Evolutionary conservation across 2,329 filamentous ascomycete genomes (phyloP), one percentile per base, ranked within the genome.

Genomic region (Leptographium radiaticola): DNA sequence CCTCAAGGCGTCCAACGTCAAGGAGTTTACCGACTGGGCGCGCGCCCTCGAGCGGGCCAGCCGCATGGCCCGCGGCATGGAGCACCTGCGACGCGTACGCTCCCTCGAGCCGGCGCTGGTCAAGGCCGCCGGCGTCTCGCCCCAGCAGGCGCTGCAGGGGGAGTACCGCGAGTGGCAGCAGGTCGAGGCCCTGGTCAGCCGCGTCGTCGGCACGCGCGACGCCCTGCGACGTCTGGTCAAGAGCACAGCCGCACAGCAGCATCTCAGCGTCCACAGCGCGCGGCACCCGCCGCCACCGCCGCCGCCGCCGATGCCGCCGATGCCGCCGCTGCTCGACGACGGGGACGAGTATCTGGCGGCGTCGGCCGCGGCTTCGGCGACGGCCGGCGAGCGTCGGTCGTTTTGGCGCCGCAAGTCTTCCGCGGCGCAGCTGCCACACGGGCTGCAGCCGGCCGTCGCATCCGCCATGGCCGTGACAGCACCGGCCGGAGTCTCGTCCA

Each of bases 401-500:
- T 97, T 98, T 64, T 98, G 93, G 93, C 95, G 89, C 67, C 82
- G 91, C 49, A 96, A 95, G 68, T 74, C 84, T 1, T 90, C 83
- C 61, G 71, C 43, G 18, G 18, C 42, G 10, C 18, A 72, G 2
- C 66, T 74, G 20, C 66, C 70, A 3, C 63, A 73, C 34, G 66
- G 70, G 6, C 67, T 74, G 2, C 65, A 68, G 9, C 65, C 71
- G 38, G 56, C 69, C 1, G 60, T 67, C 2, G 62, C 69, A 2
- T 67, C 72, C 0, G 66, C 69, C 2, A 59, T 74, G 34, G 69
- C 72, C 13, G 69, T 74, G 2, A 69, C 75, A 0, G 64, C 69
- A 10, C 70, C 73, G 0, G 59, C 57, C 2, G 57, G 61, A 1
- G 40, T 39, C 15, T 25, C 56, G 0, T 31, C 42, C 8, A 6